Base-by-base conservation (phyloP, 192 early-diverging fungal species). In the Bifiguratus adelaidae region DNA sequence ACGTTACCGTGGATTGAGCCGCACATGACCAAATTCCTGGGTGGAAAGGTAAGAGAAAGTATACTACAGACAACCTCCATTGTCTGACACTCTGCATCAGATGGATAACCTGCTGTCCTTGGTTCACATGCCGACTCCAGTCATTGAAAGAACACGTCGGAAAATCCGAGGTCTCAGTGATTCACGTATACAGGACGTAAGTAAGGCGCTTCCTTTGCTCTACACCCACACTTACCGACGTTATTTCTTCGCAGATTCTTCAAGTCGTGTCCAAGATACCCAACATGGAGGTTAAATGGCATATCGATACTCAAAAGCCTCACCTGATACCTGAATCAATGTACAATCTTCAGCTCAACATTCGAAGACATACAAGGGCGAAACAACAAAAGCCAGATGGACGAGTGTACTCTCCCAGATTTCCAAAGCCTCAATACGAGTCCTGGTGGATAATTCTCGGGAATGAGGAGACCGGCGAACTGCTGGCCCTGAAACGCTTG, bases 391-490 rank as follows among this genome's bases (percentile, higher is more conserved):
- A 60, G 27, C 33, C 48, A 3, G 41, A 59, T 18, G 79, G 79
- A 2, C 76, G 76, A 15, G 78, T 91, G n/a, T 68, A 85, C 48
- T 73, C 88, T 15, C 90, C 91, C 15, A 58, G 71, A 47, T 99
- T 96, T 55, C 86, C 91, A 13, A 95, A 96, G 55, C 66, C 77
- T 5, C 92, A 96, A 58, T 86, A 82, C 58, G 93, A 99, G 55
- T 83, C 88, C 0, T 99, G 91, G 89, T 99, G 88, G 86, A 50
- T 89, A 3, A 70, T 94, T 6, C 60, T 96, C 6, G 92, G 82
- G 0, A 76, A 91, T 38, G 57, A 56, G 5, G 61, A 21, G 2
- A 36, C 47, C 2, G 73, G 87, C 33, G 83, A 85, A 38, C 51
- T 97, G 37, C 34, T 94, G 38, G 86, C 82, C 2, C 37, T 95